Evolutionary conservation across 805 yeast genomes (phyloP), one percentile per base, ranked within the genome.

Genomic region (Metschnikowia gelsemii): DNA sequence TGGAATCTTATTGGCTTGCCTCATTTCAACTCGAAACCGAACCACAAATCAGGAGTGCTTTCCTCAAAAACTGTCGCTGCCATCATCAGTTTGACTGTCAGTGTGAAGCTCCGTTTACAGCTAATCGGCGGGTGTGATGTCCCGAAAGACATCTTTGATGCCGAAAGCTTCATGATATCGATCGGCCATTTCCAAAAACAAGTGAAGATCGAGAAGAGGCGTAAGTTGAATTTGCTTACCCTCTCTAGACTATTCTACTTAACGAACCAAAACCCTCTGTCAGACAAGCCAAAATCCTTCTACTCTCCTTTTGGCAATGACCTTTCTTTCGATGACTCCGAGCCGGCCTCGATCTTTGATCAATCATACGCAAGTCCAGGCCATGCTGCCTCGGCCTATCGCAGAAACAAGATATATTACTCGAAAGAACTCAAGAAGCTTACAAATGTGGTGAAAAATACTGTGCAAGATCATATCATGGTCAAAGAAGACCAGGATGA

Each of bases 111-210:
- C 27, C 80, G 87, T 35, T 66, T 82, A 8, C 59, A 58, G 3
- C 35, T 58, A 26, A 46, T 58, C 13, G 63, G 62, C 1, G 63
- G 63, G 0, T 58, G 62, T 32, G 86, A 72, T 53, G 84, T 72
- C 45, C 93, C 80, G 13, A 85, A 87, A 55, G 98, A 93, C 57
- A 91, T 96, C 0, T 81, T 85, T 56, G 91, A 86, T 46, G 80
- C 79, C 38, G 84, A 81, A 39, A 75, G 74, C 35, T 84, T 91
- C 52, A 74, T 80, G 62, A 60, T 73, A 2, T 77, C 88, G 5
- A 74, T 93, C 19, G 78, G 79, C 2, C 82, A 79, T 45, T 91
- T 90, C 59, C 97, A 93, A 60, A 86, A 80, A 56, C 84, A 81
- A 45, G 70, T 73, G 49, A 74, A 76, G 47, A 55, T 84, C 6